Percentiles rank a stretch among this genome's conserved stretches.
Evolutionary conservation across 2,329 filamentous ascomycete species (phyloP).

Genomic region (Cytospora piceicola): DNA sequence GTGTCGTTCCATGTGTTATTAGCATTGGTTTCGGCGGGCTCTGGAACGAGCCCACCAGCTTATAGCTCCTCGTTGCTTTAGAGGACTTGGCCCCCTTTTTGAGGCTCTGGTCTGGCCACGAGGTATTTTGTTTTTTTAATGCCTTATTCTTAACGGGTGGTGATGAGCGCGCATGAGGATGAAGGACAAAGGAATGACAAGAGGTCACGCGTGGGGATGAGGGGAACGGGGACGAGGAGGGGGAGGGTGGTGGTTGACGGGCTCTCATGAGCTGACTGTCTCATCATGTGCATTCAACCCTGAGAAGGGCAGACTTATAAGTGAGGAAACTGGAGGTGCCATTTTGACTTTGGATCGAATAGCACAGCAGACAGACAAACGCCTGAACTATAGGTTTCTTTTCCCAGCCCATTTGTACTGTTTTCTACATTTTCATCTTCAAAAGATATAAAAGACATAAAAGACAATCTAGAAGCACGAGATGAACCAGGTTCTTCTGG

Average conservation of each 20-base stretch:
- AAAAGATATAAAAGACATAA: slow-evolving; percentile 16
- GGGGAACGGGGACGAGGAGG: slow-evolving; percentile 31
- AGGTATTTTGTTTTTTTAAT: slow-evolving; percentile 37
- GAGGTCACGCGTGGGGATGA: slow-evolving; percentile 27
- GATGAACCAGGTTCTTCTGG: slow-evolving; percentile 10
- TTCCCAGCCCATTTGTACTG: slow-evolving; percentile 27
- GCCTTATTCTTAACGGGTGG: slow-evolving; percentile 31
- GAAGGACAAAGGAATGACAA: slow-evolving; percentile 16
- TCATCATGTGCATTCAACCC: slow-evolving; percentile 16
- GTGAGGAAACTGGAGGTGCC: background rate
- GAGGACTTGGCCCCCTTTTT: slow-evolving; percentile 42
- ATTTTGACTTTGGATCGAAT: slow-evolving; percentile 17
- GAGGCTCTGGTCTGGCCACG: slow-evolving; percentile 39
- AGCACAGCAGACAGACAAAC: slow-evolving; percentile 24
- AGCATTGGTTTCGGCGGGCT: slow-evolving; percentile 27
- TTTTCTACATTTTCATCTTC: slow-evolving; percentile 19
- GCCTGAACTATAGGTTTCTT: slow-evolving; percentile 21
- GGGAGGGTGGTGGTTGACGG: background rate
- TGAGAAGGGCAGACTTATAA: slow-evolving; percentile 6
- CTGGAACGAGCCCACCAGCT: slow-evolving; percentile 19
- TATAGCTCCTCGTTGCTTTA: slow-evolving; percentile 33
- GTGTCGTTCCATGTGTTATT: slow-evolving; percentile 31
- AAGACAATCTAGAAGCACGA: slow-evolving; percentile 28
- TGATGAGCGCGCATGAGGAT: slow-evolving; percentile 29
- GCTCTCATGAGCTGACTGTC: slow-evolving; percentile 17